Conservation (phyloP, 2,329 filamentous ascomycete genomes). For the Xylaria sp. region DNA sequence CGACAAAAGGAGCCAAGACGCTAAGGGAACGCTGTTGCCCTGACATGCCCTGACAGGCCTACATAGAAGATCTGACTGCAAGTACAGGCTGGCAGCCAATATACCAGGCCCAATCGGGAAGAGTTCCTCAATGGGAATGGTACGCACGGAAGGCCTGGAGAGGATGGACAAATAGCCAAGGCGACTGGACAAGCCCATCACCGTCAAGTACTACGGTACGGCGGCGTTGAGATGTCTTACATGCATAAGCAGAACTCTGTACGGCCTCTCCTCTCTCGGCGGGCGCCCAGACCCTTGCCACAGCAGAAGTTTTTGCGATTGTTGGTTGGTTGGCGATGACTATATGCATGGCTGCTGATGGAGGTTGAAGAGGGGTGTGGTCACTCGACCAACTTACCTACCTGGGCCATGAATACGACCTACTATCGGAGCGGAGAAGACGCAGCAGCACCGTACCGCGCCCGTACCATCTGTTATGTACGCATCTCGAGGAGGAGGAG, state of each 20-base stretch:
- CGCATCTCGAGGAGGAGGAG: too few species aligned
- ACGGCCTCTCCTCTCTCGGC: slow-evolving; percentile 23
- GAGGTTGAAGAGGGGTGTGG: slow-evolving; percentile 14
- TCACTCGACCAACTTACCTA: slow-evolving; percentile 6
- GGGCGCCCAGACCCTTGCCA: slow-evolving; percentile 17
- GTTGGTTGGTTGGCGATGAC: slow-evolving; percentile 30
- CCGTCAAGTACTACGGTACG: slow-evolving; percentile 16
- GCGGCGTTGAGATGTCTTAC: slow-evolving; percentile 29
- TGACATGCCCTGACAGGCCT: slow-evolving; percentile 22
- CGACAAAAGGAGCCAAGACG: neutral
- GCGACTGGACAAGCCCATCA: slow-evolving; percentile 24
- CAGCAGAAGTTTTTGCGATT: slow-evolving; percentile 11
- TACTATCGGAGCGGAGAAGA: neutral
- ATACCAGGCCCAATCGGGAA: slow-evolving; percentile 25
- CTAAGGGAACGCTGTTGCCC: slow-evolving; percentile 19
- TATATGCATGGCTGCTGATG: slow-evolving; percentile 24
- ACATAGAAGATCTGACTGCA: slow-evolving; percentile 8
- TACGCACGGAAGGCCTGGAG: slow-evolving; percentile 3
- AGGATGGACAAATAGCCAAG: slow-evolving; percentile 28
- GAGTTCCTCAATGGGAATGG: slow-evolving; percentile 22
- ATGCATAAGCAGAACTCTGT: slow-evolving; percentile 3
- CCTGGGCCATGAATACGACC: slow-evolving; percentile 1
- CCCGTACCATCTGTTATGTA: too few species aligned
- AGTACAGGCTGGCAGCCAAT: slow-evolving; percentile 27
- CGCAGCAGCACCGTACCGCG: neutral